These are phyloP conservation scores for Fusarium sp. DNA, from an alignment of 2,329 filamentous ascomycete genomes.

Conservation along the genomic window DNA sequence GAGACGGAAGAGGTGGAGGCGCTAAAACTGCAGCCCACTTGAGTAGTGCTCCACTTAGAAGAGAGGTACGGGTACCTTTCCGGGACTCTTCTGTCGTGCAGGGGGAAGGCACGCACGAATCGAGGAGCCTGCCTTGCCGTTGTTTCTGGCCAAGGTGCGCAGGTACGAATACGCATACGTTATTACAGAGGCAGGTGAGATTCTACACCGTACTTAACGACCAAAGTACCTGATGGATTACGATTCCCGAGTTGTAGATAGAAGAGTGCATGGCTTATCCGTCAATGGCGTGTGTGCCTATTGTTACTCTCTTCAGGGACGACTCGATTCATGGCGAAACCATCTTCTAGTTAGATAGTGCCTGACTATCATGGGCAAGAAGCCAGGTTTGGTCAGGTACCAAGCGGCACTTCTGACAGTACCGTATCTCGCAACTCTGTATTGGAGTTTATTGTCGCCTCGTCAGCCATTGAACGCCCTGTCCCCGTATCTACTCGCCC, in stretches of 20 bases:
- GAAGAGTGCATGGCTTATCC: not conserved
- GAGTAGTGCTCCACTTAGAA: not conserved
- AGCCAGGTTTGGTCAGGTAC: not conserved
- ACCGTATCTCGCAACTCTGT: not conserved
- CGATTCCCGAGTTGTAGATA: not conserved
- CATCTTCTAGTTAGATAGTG: not conserved
- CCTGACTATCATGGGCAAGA: not conserved
- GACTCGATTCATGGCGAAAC: not conserved
- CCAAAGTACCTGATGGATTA: not conserved
- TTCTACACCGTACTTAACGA: not conserved
- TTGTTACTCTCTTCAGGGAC: not conserved
- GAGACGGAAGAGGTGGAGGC: not conserved
- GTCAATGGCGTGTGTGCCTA: not conserved
- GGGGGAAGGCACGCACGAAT: not conserved
- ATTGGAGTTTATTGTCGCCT: not conserved
- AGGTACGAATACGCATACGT: constrained; percentile 31
- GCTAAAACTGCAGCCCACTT: not conserved
- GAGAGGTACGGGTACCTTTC: not conserved
- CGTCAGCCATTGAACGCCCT: not conserved
- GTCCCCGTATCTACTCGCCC: not conserved
- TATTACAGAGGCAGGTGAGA: not conserved
- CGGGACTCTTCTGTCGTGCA: not conserved
- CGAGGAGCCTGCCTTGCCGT: not conserved
- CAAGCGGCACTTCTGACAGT: not conserved
- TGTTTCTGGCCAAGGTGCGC: not conserved